Evolutionary conservation across 75 land plant genomes (phyloP), one percentile per base, ranked within the genome.

Genomic region (Pinus taeda): DNA sequence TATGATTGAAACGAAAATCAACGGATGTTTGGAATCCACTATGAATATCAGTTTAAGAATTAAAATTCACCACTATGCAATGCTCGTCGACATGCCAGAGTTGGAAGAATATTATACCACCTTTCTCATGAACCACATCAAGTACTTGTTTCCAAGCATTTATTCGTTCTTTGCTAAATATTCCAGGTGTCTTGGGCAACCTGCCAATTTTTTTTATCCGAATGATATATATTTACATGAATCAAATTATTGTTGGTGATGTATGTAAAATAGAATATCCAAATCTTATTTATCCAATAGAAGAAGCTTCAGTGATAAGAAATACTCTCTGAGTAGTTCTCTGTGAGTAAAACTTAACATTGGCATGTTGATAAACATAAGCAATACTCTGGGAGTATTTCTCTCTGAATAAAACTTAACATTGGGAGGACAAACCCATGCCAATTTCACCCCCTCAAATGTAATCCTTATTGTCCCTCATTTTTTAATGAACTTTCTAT

Each of bases 21-120:
- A 2, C 2, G 33, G 1, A 33, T 33, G 33, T 33, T 33, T 33
- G 33, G 33, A 33, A 33, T 33, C 33, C 33, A 33, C 1, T 33
- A 33, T 26, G 26, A 26, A 0, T 26, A 26, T 26, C 26, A 26
- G 26, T 26, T 26, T 26, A 26, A 26, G 26, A 26, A 26, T 26
- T 26, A 26, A 26, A 26, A 26, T 26, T 33, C 60, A 92, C 92
- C 88, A 79, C 72, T 75, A 73, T 87, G 86, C 15, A 86, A 85
- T 9, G 84, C 89, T 9, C 96, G 84, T 39, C 94, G 33, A 88
- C 87, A 66, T 93, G 96, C 96, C 94, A 93, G 3, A 93, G 66
- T 65, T 94, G 92, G 60, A 87, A 86, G 79, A 92, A 94, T n/a
- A 93, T 84, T 59, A 89, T 79, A 75, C 79, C 74, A 1, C 90